Percentiles rank a stretch among this genome's conserved stretches.
phyloP scores from a whole-genome alignment of 164 flowering plant species.

The Akebia trifoliata region DNA sequence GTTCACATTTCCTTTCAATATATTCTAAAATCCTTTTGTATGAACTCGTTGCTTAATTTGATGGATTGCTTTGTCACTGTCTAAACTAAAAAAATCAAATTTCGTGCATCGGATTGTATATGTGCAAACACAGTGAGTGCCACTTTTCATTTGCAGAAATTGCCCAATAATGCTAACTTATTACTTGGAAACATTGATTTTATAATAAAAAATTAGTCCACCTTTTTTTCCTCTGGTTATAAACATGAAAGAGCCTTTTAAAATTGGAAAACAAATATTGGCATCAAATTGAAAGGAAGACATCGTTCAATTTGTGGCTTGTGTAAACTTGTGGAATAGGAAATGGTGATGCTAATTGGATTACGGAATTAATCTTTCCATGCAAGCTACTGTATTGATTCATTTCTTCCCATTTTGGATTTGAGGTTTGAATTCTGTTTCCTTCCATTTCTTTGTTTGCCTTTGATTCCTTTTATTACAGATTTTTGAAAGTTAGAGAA shows the following conservation, averaged over 20 bases:
- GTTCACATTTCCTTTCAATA: constrained; percentile 23
- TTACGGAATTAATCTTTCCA: background rate
- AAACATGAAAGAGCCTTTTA: background rate
- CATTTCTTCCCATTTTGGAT: background rate
- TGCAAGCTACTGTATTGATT: background rate
- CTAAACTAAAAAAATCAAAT: no score
- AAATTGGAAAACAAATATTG: no score
- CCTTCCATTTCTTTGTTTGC: background rate
- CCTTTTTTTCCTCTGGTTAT: no score
- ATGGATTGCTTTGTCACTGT: no score
- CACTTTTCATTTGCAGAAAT: no score
- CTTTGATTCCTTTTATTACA: constrained; percentile 18
- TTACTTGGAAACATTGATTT: no score
- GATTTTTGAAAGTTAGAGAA: constrained; percentile 88
- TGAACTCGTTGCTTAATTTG: no score
- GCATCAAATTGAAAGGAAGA: background rate
- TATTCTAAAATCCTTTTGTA: no score
- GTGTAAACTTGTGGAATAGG: background rate
- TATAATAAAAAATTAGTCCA: no score
- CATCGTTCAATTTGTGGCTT: background rate
- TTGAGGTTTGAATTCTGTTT: background rate
- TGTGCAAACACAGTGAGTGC: no score
- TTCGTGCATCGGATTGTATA: no score
- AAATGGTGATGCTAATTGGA: background rate
- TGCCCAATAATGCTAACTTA: no score